Evolutionary conservation across 352 stramenopile species (phyloP).

Genomic region (Poterioochromonas sp.): DNA sequence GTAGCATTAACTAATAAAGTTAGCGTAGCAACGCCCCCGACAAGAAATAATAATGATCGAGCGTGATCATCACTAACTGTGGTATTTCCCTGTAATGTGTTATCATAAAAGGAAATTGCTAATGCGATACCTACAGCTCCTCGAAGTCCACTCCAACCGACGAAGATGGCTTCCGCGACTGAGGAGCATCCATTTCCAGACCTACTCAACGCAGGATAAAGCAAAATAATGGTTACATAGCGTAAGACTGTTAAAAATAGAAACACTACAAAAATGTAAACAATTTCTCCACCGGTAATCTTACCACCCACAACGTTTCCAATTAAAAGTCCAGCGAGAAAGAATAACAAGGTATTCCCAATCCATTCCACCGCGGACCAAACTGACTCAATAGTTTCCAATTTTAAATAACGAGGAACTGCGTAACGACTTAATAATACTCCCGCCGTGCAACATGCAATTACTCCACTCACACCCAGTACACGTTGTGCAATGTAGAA

Average conservation of each 20-base stretch:
- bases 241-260: conserved; percentile 18
- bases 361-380: conserved; percentile 46
- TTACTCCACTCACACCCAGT: conserved; percentile 26
- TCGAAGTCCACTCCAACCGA: conserved; percentile 34
- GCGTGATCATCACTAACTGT: not conserved
- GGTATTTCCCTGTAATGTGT: not conserved
- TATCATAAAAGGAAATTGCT: conserved; percentile 3
- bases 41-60: conserved; percentile 33
- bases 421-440: conserved; percentile 1
- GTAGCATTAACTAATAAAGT: conserved; percentile 50
- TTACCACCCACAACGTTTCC: not conserved
- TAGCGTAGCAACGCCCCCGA: conserved; percentile 48
- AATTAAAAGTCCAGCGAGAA: conserved; percentile 43
- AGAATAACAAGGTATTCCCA: conserved; percentile 48
- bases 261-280: conserved; percentile 33
- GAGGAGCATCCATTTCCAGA: conserved; percentile 25
- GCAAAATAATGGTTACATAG: conserved; percentile 13
- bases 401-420: not conserved
- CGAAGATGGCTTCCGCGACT: conserved; percentile 2
- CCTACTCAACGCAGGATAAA: conserved; percentile 27
- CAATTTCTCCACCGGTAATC: not conserved
- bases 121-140: conserved; percentile 38
- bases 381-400: conserved; percentile 39
- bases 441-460: not conserved
- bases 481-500: conserved; percentile 27